phyloP scores from a whole-genome alignment of 2,329 filamentous ascomycete genomes.

The Claviceps sp. region DNA sequence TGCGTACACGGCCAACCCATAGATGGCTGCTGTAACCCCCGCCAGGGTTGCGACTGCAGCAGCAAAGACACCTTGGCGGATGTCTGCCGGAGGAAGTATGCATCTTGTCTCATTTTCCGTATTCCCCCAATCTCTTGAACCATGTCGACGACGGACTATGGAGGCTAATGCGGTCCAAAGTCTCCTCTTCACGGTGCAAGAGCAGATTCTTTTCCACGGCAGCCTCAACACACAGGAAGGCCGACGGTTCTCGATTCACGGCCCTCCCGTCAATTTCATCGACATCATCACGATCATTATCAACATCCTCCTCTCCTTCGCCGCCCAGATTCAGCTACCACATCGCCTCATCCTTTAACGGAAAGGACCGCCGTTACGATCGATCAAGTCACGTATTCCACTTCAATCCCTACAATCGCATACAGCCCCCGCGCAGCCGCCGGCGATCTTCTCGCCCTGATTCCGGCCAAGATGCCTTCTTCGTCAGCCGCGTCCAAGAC shows the following conservation, averaged over 20 bases:
- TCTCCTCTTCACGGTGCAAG: background rate
- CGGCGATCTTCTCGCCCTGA: conserved; percentile 42
- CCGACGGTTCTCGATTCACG: background rate
- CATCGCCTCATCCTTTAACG: conserved; percentile 61
- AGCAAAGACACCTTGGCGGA: conserved; percentile 9
- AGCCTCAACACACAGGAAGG: background rate
- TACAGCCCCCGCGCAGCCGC: conserved; percentile 31
- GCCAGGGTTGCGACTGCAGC: conserved; percentile 9
- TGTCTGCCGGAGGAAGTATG: conserved; percentile 6
- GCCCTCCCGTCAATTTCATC: conserved; percentile 3
- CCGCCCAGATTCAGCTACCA: conserved; percentile 46
- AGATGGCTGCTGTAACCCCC: conserved; percentile 9
- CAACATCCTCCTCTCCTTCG: conserved; percentile 12
- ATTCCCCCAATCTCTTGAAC: background rate
- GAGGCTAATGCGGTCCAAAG: background rate
- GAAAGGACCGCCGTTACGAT: conserved; percentile 56
- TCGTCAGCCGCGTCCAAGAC: conserved; percentile 68
- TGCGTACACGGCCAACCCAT: background rate
- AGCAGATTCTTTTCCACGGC: background rate
- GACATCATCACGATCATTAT: conserved; percentile 5
- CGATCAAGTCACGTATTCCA: conserved; percentile 57
- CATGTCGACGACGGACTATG: background rate
- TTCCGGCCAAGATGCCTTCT: conserved; percentile 93
- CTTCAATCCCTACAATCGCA: conserved; percentile 53
- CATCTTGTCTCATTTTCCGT: background rate